Base-by-base conservation (phyloP, 768 basidiomycete species). In the Mycena leptocephala region DNA sequence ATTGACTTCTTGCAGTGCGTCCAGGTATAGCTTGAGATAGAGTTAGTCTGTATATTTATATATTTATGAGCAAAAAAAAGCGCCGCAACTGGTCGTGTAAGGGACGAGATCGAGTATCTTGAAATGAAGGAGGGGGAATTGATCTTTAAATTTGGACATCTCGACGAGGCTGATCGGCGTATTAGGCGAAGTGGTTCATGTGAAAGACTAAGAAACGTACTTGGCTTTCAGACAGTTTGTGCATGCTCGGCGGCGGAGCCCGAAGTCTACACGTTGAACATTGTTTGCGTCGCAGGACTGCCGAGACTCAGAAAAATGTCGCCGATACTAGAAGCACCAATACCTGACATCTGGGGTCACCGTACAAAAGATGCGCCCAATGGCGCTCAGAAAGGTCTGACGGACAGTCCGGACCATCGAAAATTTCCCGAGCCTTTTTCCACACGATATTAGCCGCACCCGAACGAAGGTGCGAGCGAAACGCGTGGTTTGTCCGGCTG, bases 301-400 rank as follows among this genome's bases (percentile, higher is more conserved):
- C 43, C 22, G 16, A 11, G 43, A n/a, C 61, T 62, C 39, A 66
- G 55, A 62, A 39, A 37, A 66, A 18, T 30, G n/a, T 55, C 28
- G 46, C 4, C 13, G 20, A n/a, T 4, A 33, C 16, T 11, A 48
- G 8, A 62, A 18, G 33, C 7, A 14, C 51, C 24, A n/a, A 56
- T 55, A 82, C 81, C 62, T 76, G 48, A 51, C 81, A 82, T 26
- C 28, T 24, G 20, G 78, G 62, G 39, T 66, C 68, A 26, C 74
- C 80, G 58, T 82, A 84, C 28, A 84, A 35, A n/a, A 84, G 53
- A 39, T 79, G 76, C 1, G 81, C 82, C 81, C 83, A 84, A n/a
- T 64, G 62, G 8, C 77, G 80, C 66, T 83, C 82, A 20, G 81
- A 78, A 20, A 84, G 41, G 37, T 79, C 82, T 18, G 72, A 69